These are phyloP conservation scores for Colletotrichum australisinense DNA, from an alignment of 2,329 filamentous ascomycete species.

Conservation along the genomic window DNA sequence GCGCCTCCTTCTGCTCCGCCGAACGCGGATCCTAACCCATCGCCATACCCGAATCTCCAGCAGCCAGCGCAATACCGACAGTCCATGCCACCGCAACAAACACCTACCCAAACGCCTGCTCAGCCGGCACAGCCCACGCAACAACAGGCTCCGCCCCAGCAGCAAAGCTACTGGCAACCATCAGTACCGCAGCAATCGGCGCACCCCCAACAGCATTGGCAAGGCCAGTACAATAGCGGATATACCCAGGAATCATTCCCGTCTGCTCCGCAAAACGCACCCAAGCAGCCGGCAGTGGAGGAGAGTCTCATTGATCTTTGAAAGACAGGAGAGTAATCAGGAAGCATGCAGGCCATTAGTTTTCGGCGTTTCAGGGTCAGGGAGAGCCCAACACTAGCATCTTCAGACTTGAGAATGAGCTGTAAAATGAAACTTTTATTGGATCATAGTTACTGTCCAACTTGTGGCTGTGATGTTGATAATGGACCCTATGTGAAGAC, in stretches of 20 bases:
- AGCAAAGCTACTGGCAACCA: constrained; percentile 49
- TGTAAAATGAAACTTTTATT: constrained; percentile 26
- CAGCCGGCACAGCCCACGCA: constrained; percentile 49
- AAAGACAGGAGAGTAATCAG: constrained; percentile 6
- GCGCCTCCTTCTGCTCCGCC: constrained; percentile 45
- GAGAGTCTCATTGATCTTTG: constrained; percentile 85
- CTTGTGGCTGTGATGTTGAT: neutral
- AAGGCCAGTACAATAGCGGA: constrained; percentile 46
- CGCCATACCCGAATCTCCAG: constrained; percentile 65
- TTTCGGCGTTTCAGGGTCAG: constrained; percentile 28
- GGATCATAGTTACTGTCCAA: neutral
- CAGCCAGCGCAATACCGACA: constrained; percentile 58
- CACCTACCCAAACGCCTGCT: constrained; percentile 44
- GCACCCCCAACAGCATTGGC: constrained; percentile 42
- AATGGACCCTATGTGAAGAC: neutral
- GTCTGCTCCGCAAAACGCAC: constrained; percentile 71
- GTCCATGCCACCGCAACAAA: constrained; percentile 49
- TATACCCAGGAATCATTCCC: constrained; percentile 74
- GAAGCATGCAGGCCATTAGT: constrained; percentile 25
- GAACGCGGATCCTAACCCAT: constrained; percentile 55
- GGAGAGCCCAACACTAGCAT: constrained; percentile 19
- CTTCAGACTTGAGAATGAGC: constrained; percentile 20
- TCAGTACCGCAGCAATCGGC: constrained; percentile 44
- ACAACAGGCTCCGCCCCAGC: constrained; percentile 37
- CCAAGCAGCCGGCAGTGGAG: constrained; percentile 70